Evolutionary conservation across 2,329 filamentous ascomycete species (phyloP), one percentile per base, ranked within the genome.

Genomic region (Ophiostoma pallidulum): DNA sequence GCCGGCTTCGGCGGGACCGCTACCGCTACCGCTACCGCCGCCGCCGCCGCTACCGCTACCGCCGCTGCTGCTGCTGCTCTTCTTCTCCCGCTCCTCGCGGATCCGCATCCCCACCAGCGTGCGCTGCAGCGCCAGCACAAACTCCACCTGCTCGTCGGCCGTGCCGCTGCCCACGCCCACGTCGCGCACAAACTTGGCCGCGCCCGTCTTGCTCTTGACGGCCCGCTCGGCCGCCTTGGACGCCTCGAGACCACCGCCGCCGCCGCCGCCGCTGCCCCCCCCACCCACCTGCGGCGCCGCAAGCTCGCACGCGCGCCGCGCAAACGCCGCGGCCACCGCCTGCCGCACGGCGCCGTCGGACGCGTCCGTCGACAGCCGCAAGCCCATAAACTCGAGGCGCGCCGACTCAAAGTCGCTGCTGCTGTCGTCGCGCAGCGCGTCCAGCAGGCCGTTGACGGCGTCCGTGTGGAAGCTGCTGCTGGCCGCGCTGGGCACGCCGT

Each of bases 291-390:
- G 72, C 71, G 12, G 69, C 47, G 68, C 69, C 52, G 72, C 61
- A 20, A 95, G 74, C 61, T 89, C 83, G 6, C 80, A 75, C 39
- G 90, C 84, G 49, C 85, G 83, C 58, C 86, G 87, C 58, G 87
- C 84, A 61, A 97, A 91, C 1, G 90, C 86, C 2, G 83, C 79
- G 3, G 87, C 87, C 20, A 97, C 82, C 14, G 92, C 89, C 29
- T 84, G 82, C 38, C 91, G 86, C 59, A 97, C 86, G 64, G 92
- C 85, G 54, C 83, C 77, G 59, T 95, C 91, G 1, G 88, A 90
- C 3, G 92, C 92, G 59, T 97, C 88, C 58, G 86, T 87, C 47
- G 83, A 84, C 64, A 98, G 86, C 10, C 91, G 84, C n/a, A 97
- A 73, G 40, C 88, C 86, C 71, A 90, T 94, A 53, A 98, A 85